Evolutionary conservation across 1,139 yeast species (phyloP).

Genomic region (Geotrichum carabidarum): DNA sequence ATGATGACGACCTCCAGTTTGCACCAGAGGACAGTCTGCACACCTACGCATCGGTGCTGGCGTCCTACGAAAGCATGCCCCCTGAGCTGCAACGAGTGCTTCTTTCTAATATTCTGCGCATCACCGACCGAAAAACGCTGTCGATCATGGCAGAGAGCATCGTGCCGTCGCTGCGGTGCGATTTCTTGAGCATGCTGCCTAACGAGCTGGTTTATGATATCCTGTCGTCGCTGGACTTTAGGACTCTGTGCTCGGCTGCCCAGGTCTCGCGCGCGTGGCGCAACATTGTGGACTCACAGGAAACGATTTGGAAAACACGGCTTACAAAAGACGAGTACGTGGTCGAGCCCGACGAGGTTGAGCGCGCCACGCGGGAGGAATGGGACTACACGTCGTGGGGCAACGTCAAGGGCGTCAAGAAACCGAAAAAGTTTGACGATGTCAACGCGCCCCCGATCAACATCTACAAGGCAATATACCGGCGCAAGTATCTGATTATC

Average conservation of each 20-base stretch:
- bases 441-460: conserved; percentile 25
- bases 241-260: conserved; percentile 57
- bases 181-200: conserved; percentile 66
- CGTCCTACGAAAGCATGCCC: conserved; percentile 4
- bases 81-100: conserved; percentile 7
- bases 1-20: conserved; percentile 4
- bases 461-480: conserved; percentile 54
- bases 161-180: conserved; percentile 61
- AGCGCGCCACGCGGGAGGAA: conserved; percentile 32
- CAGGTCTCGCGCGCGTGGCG: conserved; percentile 71
- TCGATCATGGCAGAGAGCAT: conserved; percentile 61
- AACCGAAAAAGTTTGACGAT: conserved; percentile 9
- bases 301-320: conserved; percentile 41
- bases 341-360: conserved; percentile 28
- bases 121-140: conserved; percentile 54
- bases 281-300: conserved; percentile 52
- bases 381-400: conserved; percentile 39
- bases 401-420: conserved; percentile 10
- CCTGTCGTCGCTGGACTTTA: conserved; percentile 59
- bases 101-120: conserved; percentile 2
- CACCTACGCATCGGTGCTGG: background rate
- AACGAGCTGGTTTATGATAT: conserved; percentile 68
- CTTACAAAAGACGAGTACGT: conserved; percentile 34
- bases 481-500: conserved; percentile 55
- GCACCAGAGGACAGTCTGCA: conserved; percentile 1